Evolutionary conservation across 2,329 filamentous ascomycete species (phyloP).

Genomic region (Thielaviopsis ethacetica): DNA sequence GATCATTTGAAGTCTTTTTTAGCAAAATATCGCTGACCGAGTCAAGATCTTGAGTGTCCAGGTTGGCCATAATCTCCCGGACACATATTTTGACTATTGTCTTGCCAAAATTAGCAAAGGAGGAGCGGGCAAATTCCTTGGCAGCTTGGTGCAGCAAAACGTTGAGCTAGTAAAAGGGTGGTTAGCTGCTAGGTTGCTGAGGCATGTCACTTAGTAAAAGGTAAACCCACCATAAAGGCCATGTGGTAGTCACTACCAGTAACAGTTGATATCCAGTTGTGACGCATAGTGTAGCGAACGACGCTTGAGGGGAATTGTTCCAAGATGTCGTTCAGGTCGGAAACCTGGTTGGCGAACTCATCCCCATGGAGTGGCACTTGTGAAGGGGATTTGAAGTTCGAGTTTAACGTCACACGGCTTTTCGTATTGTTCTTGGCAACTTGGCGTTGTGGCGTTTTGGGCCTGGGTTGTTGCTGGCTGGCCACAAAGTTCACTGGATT

Average conservation of each 20-base stretch:
- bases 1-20: slow-evolving; percentile 27
- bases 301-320: slow-evolving; percentile 23
- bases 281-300: slow-evolving; percentile 26
- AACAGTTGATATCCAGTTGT: slow-evolving; percentile 29
- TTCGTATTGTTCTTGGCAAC: neutral
- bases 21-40: slow-evolving; percentile 33
- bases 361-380: neutral
- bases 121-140: slow-evolving; percentile 21
- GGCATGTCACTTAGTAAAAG: neutral
- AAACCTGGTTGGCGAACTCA: neutral
- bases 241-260: slow-evolving; percentile 29
- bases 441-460: neutral
- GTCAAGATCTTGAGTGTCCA: slow-evolving; percentile 20
- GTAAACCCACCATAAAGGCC: slow-evolving; percentile 27
- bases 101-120: slow-evolving; percentile 29
- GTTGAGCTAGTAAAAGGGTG: slow-evolving; percentile 23
- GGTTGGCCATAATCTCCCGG: slow-evolving; percentile 22
- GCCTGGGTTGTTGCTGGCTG: no score
- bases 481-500: no score
- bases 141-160: slow-evolving; percentile 29
- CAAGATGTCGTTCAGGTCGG: slow-evolving; percentile 15
- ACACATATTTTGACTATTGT: slow-evolving; percentile 26
- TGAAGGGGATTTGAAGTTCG: neutral
- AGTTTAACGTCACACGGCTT: neutral
- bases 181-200: neutral